These are phyloP conservation scores for Triticum dicoccoides DNA, from an alignment of 176 grass and related monocot genomes.

Conservation along the genomic window DNA sequence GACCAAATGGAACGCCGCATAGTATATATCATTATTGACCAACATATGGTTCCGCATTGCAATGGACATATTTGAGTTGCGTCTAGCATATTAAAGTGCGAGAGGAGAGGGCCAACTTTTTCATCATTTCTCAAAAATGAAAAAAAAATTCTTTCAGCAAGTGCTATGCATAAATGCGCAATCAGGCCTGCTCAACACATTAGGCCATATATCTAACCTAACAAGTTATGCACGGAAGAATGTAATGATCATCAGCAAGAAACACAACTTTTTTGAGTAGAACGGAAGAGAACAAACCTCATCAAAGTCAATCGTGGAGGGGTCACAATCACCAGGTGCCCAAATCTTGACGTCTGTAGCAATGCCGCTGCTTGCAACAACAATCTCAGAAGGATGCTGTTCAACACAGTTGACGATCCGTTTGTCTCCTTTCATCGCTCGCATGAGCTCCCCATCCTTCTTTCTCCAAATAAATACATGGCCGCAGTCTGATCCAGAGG, in stretches of 20 bases:
- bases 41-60: not conserved
- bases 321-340: constrained; percentile 40
- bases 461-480: constrained; percentile 83
- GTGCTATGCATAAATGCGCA: not conserved
- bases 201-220: constrained; percentile 4
- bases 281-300: constrained; percentile 37
- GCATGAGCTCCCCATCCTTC: constrained; percentile 53
- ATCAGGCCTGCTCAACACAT: not conserved
- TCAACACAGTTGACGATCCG: constrained; percentile 73
- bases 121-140: not conserved
- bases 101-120: not conserved
- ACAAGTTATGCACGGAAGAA: not conserved
- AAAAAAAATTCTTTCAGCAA: not conserved
- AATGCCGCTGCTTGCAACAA: constrained; percentile 72
- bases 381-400: constrained; percentile 59
- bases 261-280: not conserved
- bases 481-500: constrained; percentile 77
- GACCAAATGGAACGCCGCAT: not conserved
- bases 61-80: not conserved
- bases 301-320: not conserved
- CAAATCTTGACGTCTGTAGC: constrained; percentile 72
- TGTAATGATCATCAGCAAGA: not conserved
- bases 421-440: constrained; percentile 66
- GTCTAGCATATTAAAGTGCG: not conserved
- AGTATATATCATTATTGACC: not conserved